Evolutionary conservation across 345 rosid species (phyloP).

Genomic region (Citropsis articulata): DNA sequence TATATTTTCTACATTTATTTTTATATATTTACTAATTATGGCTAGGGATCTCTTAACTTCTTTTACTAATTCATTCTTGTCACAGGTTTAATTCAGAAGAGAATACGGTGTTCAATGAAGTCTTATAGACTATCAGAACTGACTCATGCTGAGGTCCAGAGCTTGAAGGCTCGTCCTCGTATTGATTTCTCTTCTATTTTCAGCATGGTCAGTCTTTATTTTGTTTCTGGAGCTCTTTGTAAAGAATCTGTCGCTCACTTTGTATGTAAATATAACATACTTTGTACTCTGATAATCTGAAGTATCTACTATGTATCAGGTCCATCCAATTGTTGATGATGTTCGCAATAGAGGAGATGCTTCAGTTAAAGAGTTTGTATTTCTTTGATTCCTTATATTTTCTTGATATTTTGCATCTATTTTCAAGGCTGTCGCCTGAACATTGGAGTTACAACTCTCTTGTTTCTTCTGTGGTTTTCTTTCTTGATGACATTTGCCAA

Average conservation of each 20-base stretch:
- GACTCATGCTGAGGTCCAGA: conserved; percentile 43
- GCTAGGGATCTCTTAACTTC: neutral
- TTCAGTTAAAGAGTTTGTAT: conserved; percentile 74
- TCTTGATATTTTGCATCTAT: neutral
- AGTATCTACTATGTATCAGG: conserved; percentile 28
- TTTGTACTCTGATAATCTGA: neutral
- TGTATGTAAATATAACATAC: neutral
- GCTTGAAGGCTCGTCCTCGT: conserved; percentile 74
- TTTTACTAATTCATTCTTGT: neutral
- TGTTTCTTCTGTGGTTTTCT: neutral
- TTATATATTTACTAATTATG: neutral
- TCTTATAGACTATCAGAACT: conserved; percentile 71
- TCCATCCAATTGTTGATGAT: conserved; percentile 76
- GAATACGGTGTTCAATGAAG: conserved; percentile 63
- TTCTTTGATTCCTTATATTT: conserved; percentile 5
- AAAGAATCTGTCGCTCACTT: too few species aligned
- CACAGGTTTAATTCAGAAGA: conserved; percentile 26
- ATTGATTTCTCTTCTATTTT: conserved; percentile 84
- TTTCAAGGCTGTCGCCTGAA: neutral
- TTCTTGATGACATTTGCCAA: neutral
- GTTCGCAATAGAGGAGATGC: conserved; percentile 72
- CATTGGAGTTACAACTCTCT: neutral
- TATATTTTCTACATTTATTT: neutral
- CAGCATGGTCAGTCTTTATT: conserved; percentile 33
- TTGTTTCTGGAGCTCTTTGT: neutral